phyloP scores from a whole-genome alignment of 306 rosid genomes.

The Ormosia emarginata region DNA sequence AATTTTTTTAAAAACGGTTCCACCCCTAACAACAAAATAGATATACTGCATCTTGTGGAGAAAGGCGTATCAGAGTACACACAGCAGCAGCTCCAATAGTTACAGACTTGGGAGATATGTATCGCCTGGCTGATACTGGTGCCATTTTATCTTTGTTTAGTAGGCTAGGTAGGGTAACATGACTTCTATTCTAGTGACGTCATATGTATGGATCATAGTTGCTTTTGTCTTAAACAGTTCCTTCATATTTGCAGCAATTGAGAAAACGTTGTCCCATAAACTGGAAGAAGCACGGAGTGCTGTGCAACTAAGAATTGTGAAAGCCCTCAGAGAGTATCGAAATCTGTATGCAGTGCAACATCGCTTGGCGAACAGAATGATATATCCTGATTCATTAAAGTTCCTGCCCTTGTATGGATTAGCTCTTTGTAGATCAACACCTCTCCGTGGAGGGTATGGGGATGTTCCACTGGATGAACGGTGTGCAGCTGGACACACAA shows the following conservation, averaged over 20 bases:
- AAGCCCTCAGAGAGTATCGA: conserved; percentile 84
- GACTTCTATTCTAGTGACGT: conserved; percentile 12
- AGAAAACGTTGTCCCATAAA: conserved; percentile 78
- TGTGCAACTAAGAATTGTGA: conserved; percentile 78
- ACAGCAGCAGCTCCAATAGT: conserved; percentile 91
- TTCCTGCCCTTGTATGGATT: conserved; percentile 79
- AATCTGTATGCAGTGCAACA: conserved; percentile 92
- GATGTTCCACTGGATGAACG: conserved; percentile 87
- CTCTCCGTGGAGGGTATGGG: conserved; percentile 89
- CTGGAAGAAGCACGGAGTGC: conserved; percentile 86
- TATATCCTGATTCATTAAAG: conserved; percentile 89
- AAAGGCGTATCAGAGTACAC: conserved; percentile 95
- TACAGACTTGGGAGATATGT: conserved; percentile 82
- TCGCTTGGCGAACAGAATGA: conserved; percentile 84
- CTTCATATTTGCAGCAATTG: conserved; percentile 73
- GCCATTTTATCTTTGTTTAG: conserved; percentile 73
- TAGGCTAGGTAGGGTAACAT: conserved; percentile 66
- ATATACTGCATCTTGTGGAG: conserved; percentile 98
- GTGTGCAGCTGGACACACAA: conserved; percentile 79
- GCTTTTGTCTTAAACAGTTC: conserved; percentile 26
- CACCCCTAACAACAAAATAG: conserved; percentile 64
- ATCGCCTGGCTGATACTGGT: conserved; percentile 91
- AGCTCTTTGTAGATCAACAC: conserved; percentile 74
- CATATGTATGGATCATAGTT: conserved; percentile 21
- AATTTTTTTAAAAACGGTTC: conserved; percentile 3